phyloP scores from a whole-genome alignment of 2,329 filamentous ascomycete species.

The Ceratocystis alfenasii region DNA sequence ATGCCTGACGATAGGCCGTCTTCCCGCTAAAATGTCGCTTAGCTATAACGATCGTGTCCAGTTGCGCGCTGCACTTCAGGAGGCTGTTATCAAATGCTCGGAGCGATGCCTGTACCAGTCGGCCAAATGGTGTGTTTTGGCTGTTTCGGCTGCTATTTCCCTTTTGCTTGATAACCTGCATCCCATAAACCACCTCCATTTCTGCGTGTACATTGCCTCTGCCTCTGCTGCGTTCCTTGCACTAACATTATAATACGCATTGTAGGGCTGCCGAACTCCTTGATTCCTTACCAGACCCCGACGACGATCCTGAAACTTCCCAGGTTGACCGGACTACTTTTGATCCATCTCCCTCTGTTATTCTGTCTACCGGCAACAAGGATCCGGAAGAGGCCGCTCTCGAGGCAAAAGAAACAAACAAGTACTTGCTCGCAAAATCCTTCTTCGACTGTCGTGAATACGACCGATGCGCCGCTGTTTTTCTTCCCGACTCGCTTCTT shows the following conservation, averaged over 20 bases:
- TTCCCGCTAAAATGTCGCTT: slow-evolving; percentile 18
- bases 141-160: slow-evolving; percentile 13
- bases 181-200: neutral
- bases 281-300: slow-evolving; percentile 59
- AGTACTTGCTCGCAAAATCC: slow-evolving; percentile 81
- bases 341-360: slow-evolving; percentile 32
- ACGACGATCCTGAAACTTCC: slow-evolving; percentile 41
- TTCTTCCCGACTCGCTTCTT: slow-evolving; percentile 70
- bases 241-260: neutral
- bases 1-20: neutral
- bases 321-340: slow-evolving; percentile 28
- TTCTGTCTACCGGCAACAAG: slow-evolving; percentile 41
- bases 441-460: slow-evolving; percentile 93
- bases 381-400: slow-evolving; percentile 63
- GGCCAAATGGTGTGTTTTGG: slow-evolving; percentile 68
- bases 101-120: slow-evolving; percentile 93
- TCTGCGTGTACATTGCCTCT: neutral
- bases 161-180: slow-evolving; percentile 21
- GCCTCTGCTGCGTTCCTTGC: neutral
- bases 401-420: slow-evolving; percentile 67
- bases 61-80: slow-evolving; percentile 57
- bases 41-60: slow-evolving; percentile 18
- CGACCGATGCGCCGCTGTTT: slow-evolving; percentile 82
- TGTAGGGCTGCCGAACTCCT: slow-evolving; percentile 85
- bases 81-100: slow-evolving; percentile 79